Evolutionary conservation across 805 yeast genomes (phyloP).

Genomic region (Blastobotrys mokoenaii): DNA sequence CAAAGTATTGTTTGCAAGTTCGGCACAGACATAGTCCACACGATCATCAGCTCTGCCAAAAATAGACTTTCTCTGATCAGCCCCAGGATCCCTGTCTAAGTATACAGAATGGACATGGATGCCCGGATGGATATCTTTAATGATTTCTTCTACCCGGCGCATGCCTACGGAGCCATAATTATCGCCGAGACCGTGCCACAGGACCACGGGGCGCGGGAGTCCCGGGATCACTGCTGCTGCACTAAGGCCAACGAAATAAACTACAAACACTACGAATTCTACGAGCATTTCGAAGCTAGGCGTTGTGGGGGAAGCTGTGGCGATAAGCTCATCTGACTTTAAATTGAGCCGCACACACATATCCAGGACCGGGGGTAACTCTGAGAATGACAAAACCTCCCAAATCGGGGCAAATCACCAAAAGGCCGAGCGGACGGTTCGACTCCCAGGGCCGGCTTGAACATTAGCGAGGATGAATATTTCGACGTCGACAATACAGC

Average conservation of each 20-base stretch:
- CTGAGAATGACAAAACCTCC: too few relatives aligned
- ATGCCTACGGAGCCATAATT: slow-evolving; percentile 55
- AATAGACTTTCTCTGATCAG: slow-evolving; percentile 48
- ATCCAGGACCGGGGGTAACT: not conserved
- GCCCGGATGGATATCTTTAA: slow-evolving; percentile 41
- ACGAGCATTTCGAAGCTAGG: too few relatives aligned
- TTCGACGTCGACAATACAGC: slow-evolving; percentile 81
- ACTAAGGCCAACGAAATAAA: too few relatives aligned
- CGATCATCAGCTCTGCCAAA: slow-evolving; percentile 54
- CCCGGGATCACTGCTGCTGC: too few relatives aligned
- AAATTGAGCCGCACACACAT: not conserved
- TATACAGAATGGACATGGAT: slow-evolving; percentile 45
- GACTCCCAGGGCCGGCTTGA: not conserved
- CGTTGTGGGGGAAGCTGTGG: too few relatives aligned
- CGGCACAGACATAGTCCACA: slow-evolving; percentile 46
- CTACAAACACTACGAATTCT: too few relatives aligned
- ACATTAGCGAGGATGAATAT: slow-evolving; percentile 52
- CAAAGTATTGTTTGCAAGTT: slow-evolving; percentile 38
- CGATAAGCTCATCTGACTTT: not conserved
- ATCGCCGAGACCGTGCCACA: slow-evolving; percentile 87
- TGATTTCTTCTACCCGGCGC: slow-evolving; percentile 35
- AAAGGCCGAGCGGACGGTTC: not conserved
- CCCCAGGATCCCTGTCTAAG: slow-evolving; percentile 39
- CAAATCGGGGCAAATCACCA: too few relatives aligned
- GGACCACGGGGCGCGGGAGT: slow-evolving; percentile 41